These are phyloP conservation scores for Cyberlindnera petersonii DNA, from an alignment of 805 yeast genomes.

Conservation along the genomic window DNA sequence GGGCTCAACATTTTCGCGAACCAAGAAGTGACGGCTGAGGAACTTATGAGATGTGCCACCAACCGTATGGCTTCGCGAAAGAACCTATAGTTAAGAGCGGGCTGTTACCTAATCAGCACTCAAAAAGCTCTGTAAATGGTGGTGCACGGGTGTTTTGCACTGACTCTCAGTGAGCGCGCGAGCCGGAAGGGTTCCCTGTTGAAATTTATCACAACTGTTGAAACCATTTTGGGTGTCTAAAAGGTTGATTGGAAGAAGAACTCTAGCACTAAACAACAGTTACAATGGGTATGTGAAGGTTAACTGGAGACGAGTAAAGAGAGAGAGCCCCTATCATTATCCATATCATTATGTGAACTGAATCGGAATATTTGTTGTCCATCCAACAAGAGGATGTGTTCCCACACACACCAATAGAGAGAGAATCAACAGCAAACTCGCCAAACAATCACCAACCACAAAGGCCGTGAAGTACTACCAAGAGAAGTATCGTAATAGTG, in stretches of 20 bases:
- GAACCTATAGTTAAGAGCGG: background rate
- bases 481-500: too few relatives aligned
- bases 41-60: constrained; percentile 1
- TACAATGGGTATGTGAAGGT: constrained; percentile 29
- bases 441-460: too few relatives aligned
- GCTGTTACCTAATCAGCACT: constrained; percentile 4
- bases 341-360: background rate
- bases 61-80: background rate
- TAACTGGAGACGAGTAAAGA: background rate
- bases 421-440: too few relatives aligned
- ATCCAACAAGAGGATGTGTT: too few relatives aligned
- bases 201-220: constrained; percentile 19
- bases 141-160: constrained; percentile 6
- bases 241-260: background rate
- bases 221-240: constrained; percentile 1
- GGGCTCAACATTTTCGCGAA: constrained; percentile 3
- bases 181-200: constrained; percentile 12
- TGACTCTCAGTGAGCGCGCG: constrained; percentile 8
- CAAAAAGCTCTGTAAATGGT: background rate
- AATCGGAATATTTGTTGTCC: too few relatives aligned
- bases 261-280: constrained; percentile 26
- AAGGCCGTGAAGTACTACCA: too few relatives aligned
- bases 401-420: too few relatives aligned
- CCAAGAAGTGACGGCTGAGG: background rate
- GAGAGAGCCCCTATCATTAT: background rate